Evolutionary conservation across 2,329 filamentous ascomycete genomes (phyloP), one percentile per base, ranked within the genome.

Genomic region (Diaporthe sp.): DNA sequence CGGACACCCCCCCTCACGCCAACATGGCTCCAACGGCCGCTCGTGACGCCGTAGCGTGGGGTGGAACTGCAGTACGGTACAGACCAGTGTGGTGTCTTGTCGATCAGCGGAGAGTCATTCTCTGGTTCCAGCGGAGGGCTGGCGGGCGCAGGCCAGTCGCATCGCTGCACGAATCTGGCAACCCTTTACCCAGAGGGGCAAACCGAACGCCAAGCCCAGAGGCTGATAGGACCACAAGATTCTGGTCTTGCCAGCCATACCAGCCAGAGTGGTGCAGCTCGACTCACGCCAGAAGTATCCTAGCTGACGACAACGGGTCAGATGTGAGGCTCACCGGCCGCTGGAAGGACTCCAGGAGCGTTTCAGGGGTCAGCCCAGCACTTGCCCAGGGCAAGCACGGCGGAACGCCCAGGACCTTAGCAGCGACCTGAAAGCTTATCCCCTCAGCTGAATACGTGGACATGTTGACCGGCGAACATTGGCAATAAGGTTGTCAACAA

Each of bases 91-190:
- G 53, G 53, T 55, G 44, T 68, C 46, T 68, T 39, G 65, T 68
- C 65, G 65, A 68, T 68, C 65, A 53, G 65, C 65, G 22, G 46
- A 68, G 65, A 53, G 65, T 68, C 46, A 68, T 68, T 68, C 62
- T 68, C 62, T 68, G 62, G 62, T 68, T 68, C 62, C 37, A 28
- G 62, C 62, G 46, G 62, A 68, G 62, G 62, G 46, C 13, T 4
- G 31, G 44, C 44, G 28, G 44, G 62, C 65, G 3, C 8, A 68
- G 62, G 46, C 62, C 62, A 68, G 62, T 68, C 62, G 62, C 62
- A 68, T 51, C 28, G 62, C 13, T 19, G 62, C 44, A 53, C 62
- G 13, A 68, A 51, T 51, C 62, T 51, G 44, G 42, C 44, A 17
- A 17, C 3, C 46, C 65, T 53, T 68, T 53, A 28, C 65, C 65